Base-by-base conservation (phyloP, 2,329 filamentous ascomycete genomes). In the Penicillium brevicompactum region DNA sequence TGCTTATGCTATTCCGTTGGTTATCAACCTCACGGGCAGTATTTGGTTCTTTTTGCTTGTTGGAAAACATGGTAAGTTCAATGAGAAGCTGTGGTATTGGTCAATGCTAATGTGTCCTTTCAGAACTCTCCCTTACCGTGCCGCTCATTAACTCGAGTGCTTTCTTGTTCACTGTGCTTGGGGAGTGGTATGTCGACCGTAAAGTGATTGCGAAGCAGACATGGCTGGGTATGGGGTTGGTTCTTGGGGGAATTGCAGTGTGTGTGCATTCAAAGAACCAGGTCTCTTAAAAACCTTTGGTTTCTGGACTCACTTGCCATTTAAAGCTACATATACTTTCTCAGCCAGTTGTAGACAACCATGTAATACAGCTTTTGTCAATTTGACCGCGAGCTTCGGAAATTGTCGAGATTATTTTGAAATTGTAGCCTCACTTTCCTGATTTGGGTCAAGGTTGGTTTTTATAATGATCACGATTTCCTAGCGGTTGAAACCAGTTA, bases 1-100 rank as follows among this genome's bases (percentile, higher is more conserved):
- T 34, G 83, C 85, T 16, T 97, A 97, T 74, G 90, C 91, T 5
- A 76, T 96, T 24, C 93, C 93, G 18, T 75, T 97, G 64, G 76
- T 96, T 49, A 76, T 96, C 55, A 97, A 97, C 71, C 77, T 97
- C 50, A 96, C 93, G 2, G 93, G 93, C 30, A 96, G 91, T 69
- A 83, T 97, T 52, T 97, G 93, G 93, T 97, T 97, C 76, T 97
- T 97, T 67, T 76, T 97, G 63, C 79, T 97, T 61, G 93, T 97
- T 75, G 93, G 93, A 6, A 86, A 94, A 73, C 92, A 92, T 67
- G 92, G 92, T 95, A 75, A 65, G 88, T 82, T 56, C 22, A 27
- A 24, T 62, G 32, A 21, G 53, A 3, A 32, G 8, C 40, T 22
- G 14, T 16, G 7, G 1, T 32, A 30, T 30, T 22, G n/a, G 7